Conservation (phyloP, 352 stramenopile species). For the Phytophthora pistaciae region DNA sequence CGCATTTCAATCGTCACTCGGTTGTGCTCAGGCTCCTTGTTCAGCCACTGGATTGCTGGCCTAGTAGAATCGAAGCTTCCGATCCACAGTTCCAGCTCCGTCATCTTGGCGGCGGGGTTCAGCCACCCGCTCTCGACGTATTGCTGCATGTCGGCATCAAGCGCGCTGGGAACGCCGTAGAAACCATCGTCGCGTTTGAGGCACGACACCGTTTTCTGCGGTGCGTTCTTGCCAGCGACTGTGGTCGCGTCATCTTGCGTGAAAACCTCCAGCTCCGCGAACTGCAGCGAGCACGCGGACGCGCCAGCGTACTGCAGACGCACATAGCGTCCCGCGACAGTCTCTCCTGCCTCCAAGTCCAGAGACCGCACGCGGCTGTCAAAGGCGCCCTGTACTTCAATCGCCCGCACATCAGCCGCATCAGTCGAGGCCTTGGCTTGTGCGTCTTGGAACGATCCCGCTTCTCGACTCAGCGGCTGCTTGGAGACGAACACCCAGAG, state of each 20-base stretch:
- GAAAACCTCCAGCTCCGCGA: constrained; percentile 77
- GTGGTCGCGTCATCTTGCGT: constrained; percentile 14
- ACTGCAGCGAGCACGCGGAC: constrained; percentile 50
- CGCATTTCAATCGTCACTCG: constrained; percentile 39
- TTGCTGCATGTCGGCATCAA: constrained; percentile 51
- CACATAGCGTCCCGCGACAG: constrained; percentile 57
- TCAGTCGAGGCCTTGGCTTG: constrained; percentile 22
- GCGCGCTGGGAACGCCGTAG: constrained; percentile 52
- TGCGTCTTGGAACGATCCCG: constrained; percentile 24
- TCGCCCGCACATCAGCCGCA: constrained; percentile 25
- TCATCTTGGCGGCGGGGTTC: constrained; percentile 37
- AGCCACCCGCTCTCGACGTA: constrained; percentile 77
- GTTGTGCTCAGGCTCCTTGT: constrained; percentile 11
- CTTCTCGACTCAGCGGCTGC: constrained; percentile 36
- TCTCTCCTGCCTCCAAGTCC: constrained; percentile 21
- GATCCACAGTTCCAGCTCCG: constrained; percentile 70
- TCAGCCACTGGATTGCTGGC: constrained; percentile 65
- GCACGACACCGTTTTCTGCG: background rate
- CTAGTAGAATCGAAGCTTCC: constrained; percentile 67
- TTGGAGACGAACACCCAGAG: constrained; percentile 73
- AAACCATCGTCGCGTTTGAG: constrained; percentile 60
- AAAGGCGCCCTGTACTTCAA: constrained; percentile 31
- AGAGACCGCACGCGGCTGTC: constrained; percentile 34
- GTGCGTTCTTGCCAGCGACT: constrained; percentile 1
- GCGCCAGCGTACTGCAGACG: constrained; percentile 60